Percentiles rank a stretch among this genome's conserved stretches.
Conservation (phyloP, 306 rosid species). For the Urtica urens region DNA sequence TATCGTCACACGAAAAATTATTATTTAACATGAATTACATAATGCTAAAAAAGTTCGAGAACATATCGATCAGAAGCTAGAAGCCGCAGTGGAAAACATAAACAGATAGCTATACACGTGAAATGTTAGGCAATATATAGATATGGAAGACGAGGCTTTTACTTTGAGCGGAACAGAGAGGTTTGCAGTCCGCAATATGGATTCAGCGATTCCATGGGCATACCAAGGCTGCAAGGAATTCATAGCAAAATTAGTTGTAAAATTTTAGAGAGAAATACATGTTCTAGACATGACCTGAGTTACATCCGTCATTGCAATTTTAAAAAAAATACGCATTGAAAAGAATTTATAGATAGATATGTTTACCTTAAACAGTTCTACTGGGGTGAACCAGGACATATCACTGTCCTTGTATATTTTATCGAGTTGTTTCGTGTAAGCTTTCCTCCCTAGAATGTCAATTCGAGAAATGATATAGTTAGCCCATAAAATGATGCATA, state of each 20-base stretch:
- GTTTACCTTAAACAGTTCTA: slow-evolving; percentile 76
- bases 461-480: not conserved
- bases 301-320: no score
- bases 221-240: slow-evolving; percentile 73
- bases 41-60: no score
- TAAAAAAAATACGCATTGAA: slow-evolving; percentile 3
- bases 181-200: slow-evolving; percentile 95
- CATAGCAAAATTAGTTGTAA: slow-evolving; percentile 6
- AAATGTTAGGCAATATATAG: no score
- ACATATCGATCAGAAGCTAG: no score
- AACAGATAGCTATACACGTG: no score
- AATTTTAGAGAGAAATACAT: not conserved
- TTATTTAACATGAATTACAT: no score
- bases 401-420: slow-evolving; percentile 66
- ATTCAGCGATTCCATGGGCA: slow-evolving; percentile 94
- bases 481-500: not conserved
- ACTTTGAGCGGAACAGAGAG: slow-evolving; percentile 94
- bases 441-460: slow-evolving; percentile 61
- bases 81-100: no score
- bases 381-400: slow-evolving; percentile 90
- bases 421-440: slow-evolving; percentile 71
- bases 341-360: not conserved
- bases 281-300: no score
- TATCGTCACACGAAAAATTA: no score
- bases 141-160: slow-evolving; percentile 29